phyloP scores from a whole-genome alignment of 441 rosid genomes.

The Rhodomyrtus psidioides region DNA sequence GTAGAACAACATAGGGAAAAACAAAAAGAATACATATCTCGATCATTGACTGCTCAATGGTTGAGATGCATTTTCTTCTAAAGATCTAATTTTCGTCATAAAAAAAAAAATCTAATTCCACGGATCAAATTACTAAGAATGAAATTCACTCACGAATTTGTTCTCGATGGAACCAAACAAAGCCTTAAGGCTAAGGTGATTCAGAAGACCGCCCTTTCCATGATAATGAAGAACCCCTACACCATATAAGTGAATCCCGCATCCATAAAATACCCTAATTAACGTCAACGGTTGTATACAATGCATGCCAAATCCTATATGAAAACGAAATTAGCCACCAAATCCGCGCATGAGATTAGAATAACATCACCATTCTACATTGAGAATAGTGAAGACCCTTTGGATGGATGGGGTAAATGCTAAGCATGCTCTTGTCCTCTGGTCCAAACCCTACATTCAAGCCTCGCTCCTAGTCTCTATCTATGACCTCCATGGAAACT shows the following conservation, averaged over 20 bases:
- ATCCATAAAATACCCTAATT: background rate
- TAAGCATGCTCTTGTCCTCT: background rate
- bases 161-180: background rate
- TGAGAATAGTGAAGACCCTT: background rate
- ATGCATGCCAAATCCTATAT: background rate
- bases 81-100: background rate
- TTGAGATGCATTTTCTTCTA: background rate
- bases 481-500: background rate
- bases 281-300: background rate
- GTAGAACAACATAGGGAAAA: background rate
- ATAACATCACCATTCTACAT: background rate
- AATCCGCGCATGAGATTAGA: background rate
- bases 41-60: background rate
- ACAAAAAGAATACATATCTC: background rate
- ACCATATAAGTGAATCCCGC: background rate
- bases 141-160: background rate
- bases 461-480: background rate
- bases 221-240: background rate
- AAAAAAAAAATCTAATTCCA: background rate
- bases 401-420: background rate
- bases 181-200: background rate
- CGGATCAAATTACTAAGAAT: background rate
- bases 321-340: background rate
- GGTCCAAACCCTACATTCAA: background rate
- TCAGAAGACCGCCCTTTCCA: background rate